A percentile compares a stretch with the other conserved stretches of the same genome.
phyloP scores from a whole-genome alignment of 176 grass and related monocot genomes.

The Aechmea fasciata region DNA sequence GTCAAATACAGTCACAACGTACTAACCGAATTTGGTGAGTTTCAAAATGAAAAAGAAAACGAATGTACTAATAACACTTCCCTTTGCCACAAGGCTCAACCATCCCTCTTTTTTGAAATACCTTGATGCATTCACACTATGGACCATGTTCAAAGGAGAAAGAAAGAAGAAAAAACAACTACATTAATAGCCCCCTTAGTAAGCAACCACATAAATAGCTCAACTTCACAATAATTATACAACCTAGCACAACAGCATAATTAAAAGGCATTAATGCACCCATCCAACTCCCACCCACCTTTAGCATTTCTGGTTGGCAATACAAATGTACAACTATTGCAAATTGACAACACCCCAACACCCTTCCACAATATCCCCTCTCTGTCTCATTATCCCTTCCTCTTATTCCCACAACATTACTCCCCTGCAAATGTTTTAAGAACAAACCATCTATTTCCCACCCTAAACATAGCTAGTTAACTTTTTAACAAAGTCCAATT shows the following conservation, averaged over 20 bases:
- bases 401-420: no score
- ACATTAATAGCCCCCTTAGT: background rate
- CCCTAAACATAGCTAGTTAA: no score
- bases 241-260: conserved; percentile 19
- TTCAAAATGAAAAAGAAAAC: no score
- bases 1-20: no score
- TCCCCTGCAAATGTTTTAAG: no score
- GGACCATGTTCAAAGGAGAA: conserved; percentile 6
- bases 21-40: no score
- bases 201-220: conserved; percentile 16
- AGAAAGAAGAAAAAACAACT: conserved; percentile 1
- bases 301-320: conserved; percentile 12
- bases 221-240: conserved; percentile 25
- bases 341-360: conserved; percentile 7
- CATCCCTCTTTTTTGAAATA: no score
- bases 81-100: no score
- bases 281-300: conserved; percentile 33
- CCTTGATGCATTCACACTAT: conserved; percentile 24
- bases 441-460: no score
- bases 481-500: no score
- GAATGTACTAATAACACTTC: no score
- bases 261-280: conserved; percentile 33
- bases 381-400: background rate
- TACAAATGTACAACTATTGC: conserved; percentile 7
- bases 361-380: background rate